Evolutionary conservation across 495 filamentous ascomycete species (phyloP), one percentile per base, ranked within the genome.

Genomic region (Aspergillus diversus): DNA sequence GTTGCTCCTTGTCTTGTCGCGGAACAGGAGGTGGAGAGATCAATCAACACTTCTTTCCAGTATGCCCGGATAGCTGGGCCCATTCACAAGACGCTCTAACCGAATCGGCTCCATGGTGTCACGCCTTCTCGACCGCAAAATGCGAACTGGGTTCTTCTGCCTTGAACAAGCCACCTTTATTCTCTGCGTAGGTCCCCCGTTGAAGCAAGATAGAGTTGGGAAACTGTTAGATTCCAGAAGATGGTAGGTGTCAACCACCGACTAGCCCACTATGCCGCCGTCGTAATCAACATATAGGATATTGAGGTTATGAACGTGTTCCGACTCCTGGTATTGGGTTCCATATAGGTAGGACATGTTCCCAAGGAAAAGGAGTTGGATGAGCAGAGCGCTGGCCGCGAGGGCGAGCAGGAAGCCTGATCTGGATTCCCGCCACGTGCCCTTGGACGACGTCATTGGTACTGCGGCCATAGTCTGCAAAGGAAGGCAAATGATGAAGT

Each of bases 281-380:
- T 81, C 80, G 46, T 81, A 82, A 64, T 83, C 80, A 21, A 83
- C 74, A 58, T 73, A 77, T 27, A 57, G 27, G 5, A 57, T 11
- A 1, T 57, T 47, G 16, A 57, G n/a, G 16, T 17, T 47, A 39
- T 21, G 6, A 7, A 5, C 15, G n/a, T 35, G 55, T 17, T 7
- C 39, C 16, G 37, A 31, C 16, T 47, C 37, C 1, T 37, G 56
- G 16, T 49, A 50, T 7, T 0, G 21, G 3, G 42, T 49, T 3
- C 42, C 42, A 17, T 59, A 59, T 2, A 59, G 12, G 43, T 59
- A 59, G 35, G 21, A 33, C 27, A 59, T 33, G 33, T 59, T 59
- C 21, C 16, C 56, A 21, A 59, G 42, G 35, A 59, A 33, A 0
- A 59, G 13, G 21, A 59, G 15, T 46, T 59, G 56, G 27, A 50